These are phyloP conservation scores for Pestalotiopsis sp. DNA, from an alignment of 2,329 filamentous ascomycete genomes.

Conservation along the genomic window DNA sequence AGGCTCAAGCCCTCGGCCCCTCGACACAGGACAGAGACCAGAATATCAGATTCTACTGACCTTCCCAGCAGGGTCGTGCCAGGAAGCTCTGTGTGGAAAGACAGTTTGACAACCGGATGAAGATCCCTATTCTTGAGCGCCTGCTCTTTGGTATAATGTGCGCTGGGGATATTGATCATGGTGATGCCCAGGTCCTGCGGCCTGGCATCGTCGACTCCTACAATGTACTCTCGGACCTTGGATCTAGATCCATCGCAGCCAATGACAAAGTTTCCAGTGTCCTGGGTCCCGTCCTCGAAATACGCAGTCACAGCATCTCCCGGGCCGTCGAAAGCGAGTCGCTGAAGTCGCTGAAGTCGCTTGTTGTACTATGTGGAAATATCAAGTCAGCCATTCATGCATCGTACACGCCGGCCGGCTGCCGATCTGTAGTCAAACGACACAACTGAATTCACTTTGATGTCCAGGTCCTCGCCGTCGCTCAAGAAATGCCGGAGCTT, in stretches of 20 bases:
- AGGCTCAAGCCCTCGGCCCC: not conserved
- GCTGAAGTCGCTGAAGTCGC: not conserved
- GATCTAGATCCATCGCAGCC: not conserved
- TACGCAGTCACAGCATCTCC: not conserved
- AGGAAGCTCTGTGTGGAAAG: not conserved
- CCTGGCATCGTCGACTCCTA: not conserved
- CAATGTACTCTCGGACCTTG: slow-evolving; percentile 2
- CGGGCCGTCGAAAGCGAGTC: not conserved
- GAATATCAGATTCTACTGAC: not conserved
- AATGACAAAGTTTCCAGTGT: not conserved
- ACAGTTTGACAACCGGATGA: not conserved
- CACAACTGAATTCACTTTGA: not conserved
- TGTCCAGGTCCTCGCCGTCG: not conserved
- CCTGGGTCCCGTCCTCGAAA: not conserved
- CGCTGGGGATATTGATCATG: not conserved
- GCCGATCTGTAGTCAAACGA: not conserved
- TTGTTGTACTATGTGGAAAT: not conserved
- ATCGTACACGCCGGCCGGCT: not conserved
- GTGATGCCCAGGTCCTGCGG: not conserved
- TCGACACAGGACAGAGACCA: not conserved
- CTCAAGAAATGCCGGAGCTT: not conserved
- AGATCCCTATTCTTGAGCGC: not conserved
- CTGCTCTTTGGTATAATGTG: not conserved
- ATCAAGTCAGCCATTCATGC: not conserved
- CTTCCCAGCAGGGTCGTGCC: not conserved